These are phyloP conservation scores for Pythium chondricola DNA, from an alignment of 352 stramenopile genomes.

Conservation along the genomic window DNA sequence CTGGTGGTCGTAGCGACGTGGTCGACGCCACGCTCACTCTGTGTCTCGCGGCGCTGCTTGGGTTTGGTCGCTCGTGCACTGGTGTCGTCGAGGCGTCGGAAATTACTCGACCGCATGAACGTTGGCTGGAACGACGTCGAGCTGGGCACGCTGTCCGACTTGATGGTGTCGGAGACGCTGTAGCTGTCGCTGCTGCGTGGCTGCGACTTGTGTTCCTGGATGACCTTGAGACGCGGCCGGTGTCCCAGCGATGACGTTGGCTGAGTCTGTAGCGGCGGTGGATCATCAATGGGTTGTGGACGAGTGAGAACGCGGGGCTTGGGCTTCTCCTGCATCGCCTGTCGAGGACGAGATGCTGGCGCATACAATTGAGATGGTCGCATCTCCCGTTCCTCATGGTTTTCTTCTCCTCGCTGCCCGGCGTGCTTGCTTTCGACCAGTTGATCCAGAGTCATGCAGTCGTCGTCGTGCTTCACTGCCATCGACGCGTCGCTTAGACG, in stretches of 20 bases:
- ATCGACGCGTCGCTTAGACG: conserved; percentile 6
- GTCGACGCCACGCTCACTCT: not conserved
- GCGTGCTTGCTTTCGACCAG: conserved; percentile 12
- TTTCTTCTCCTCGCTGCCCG: not conserved
- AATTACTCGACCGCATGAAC: conserved; percentile 17
- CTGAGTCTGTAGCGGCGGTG: too few relatives aligned
- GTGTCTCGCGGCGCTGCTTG: not conserved
- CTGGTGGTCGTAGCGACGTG: too few relatives aligned
- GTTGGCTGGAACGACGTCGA: conserved; percentile 1
- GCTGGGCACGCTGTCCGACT: not conserved
- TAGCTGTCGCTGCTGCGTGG: not conserved
- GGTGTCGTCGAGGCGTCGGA: conserved; percentile 8
- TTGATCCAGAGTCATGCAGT: conserved; percentile 23
- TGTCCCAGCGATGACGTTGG: too few relatives aligned
- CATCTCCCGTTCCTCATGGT: not conserved
- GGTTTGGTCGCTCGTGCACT: not conserved
- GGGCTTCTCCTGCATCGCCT: too few relatives aligned
- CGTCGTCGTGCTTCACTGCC: conserved; percentile 3
- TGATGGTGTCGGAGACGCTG: not conserved
- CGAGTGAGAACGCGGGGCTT: too few relatives aligned
- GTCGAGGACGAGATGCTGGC: too few relatives aligned
- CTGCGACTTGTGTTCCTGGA: not conserved
- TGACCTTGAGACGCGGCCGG: too few relatives aligned
- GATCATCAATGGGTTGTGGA: too few relatives aligned
- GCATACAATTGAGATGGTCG: too few relatives aligned